A percentile compares a stretch with the other conserved stretches of the same genome.
Evolutionary conservation across 305 asterid species (phyloP).

Genomic region (Fraxinus greggii): DNA sequence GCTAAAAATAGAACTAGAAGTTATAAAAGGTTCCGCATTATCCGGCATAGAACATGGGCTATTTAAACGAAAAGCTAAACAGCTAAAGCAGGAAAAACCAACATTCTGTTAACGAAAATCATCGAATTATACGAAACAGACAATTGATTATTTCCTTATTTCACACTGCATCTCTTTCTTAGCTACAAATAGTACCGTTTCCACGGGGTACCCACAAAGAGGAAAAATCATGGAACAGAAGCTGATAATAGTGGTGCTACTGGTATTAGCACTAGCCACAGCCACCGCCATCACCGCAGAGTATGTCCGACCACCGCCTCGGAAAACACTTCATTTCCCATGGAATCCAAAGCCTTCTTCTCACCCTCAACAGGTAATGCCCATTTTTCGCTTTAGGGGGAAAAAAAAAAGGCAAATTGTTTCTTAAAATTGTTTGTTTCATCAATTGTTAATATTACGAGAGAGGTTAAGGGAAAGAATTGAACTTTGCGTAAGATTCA

Average conservation of each 20-base stretch:
- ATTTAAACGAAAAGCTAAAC: not conserved
- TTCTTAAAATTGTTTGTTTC: not conserved
- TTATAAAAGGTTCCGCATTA: no score
- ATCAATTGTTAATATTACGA: not conserved
- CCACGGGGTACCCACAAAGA: not conserved
- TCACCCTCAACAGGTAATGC: constrained; percentile 64
- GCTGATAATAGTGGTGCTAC: constrained; percentile 11
- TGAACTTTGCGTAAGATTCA: not conserved
- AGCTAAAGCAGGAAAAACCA: not conserved
- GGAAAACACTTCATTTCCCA: constrained; percentile 52
- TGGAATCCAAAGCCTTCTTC: constrained; percentile 45
- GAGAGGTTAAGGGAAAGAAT: not conserved
- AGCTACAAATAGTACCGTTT: not conserved
- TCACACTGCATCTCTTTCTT: not conserved
- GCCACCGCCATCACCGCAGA: constrained; percentile 32
- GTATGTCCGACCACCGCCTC: constrained; percentile 70
- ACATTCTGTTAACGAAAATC: not conserved
- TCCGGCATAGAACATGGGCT: not conserved
- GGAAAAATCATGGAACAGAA: constrained; percentile 27
- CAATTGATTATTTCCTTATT: not conserved
- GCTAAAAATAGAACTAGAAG: not conserved
- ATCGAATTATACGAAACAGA: not conserved
- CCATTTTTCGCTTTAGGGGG: not conserved
- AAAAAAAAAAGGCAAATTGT: not conserved
- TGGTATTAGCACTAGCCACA: not conserved